Base-by-base conservation (phyloP, 139 green algal genomes). In the Medakamo hakoo region DNA sequence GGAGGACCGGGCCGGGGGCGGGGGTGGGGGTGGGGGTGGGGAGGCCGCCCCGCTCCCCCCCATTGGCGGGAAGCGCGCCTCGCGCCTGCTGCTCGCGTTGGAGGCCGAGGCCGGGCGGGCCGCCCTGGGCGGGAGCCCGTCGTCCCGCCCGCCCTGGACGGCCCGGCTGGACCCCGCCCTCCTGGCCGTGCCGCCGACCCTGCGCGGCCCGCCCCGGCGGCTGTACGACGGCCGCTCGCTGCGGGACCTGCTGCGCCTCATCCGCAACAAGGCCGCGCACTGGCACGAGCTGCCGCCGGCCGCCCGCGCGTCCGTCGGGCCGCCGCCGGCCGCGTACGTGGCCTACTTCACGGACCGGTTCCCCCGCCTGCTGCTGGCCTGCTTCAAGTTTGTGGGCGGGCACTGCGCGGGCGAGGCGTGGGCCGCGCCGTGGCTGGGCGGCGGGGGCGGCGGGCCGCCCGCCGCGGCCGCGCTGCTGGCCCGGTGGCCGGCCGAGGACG, bases 261-360 rank as follows among this genome's bases (percentile, higher is more conserved):
- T 99, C 59, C 80, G 93, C 71, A 99, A 99, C 86, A 98, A 98
- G 82, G 76, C 82, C 71, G 92, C 86, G 67, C 93, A 99, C 75
- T 98, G 88, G 73, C 70, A 86, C 48, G 93, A 99, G 65, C 85
- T 97, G 66, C 89, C 93, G 21, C 30, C 56, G 4, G 65, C 70
- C 5, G 68, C 95, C 60, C 83, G 94, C 75, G 63, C 66, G 19
- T 60, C 82, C 49, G 20, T 93, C 63, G 85, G 81, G 23, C 71
- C 77, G 4, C 55, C 88, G 49, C 80, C 86, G 3, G 68, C 86
- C 16, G 81, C 79, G 55, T 92, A 85, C 73, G 64, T 87, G 30
- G 23, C 30, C 29, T 77, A 73, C 52, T 77, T 73, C 49, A 31
- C 49, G 0, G 27, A 18, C 32, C 65, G 85, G 60, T 98, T 95